Evolutionary conservation across 2,329 filamentous ascomycete species (phyloP).

Genomic region (Trichoderma breve): DNA sequence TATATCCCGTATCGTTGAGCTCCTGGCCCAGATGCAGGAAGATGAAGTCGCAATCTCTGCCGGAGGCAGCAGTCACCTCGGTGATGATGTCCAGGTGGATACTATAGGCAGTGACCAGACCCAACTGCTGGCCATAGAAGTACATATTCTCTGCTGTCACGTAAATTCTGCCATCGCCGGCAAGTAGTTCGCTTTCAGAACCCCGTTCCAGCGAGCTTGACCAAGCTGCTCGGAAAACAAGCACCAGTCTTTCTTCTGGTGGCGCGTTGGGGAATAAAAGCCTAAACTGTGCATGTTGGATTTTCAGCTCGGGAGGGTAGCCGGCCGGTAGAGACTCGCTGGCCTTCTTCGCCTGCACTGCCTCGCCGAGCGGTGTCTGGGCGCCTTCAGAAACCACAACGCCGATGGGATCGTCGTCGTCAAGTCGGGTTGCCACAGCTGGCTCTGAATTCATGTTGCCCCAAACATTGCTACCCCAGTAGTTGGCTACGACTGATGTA

Average conservation of each 20-base stretch:
- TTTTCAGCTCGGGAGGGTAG: slow-evolving; percentile 78
- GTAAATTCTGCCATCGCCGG: slow-evolving; percentile 72
- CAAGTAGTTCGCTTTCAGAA: slow-evolving; percentile 47
- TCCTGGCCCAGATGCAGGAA: slow-evolving; percentile 74
- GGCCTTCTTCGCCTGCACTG: slow-evolving; percentile 28
- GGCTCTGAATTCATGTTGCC: slow-evolving; percentile 32
- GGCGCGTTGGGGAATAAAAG: slow-evolving; percentile 83
- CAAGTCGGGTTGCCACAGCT: slow-evolving; percentile 33
- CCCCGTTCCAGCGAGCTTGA: slow-evolving; percentile 48
- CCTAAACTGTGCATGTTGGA: slow-evolving; percentile 90
- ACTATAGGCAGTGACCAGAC: slow-evolving; percentile 79
- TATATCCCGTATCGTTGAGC: slow-evolving; percentile 60
- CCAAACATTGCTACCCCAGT: slow-evolving; percentile 91
- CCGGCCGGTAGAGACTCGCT: slow-evolving; percentile 64
- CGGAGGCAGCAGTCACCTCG: slow-evolving; percentile 86
- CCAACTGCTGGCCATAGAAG: slow-evolving; percentile 94
- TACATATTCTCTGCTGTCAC: slow-evolving; percentile 85
- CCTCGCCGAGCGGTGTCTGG: slow-evolving; percentile 31
- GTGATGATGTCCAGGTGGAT: slow-evolving; percentile 73
- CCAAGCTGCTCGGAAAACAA: slow-evolving; percentile 94
- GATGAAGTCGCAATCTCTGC: slow-evolving; percentile 88
- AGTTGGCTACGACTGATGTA: slow-evolving; percentile 83
- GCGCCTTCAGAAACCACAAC: slow-evolving; percentile 38
- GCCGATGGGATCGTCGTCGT: slow-evolving; percentile 43
- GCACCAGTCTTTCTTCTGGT: slow-evolving; percentile 74